These are phyloP conservation scores for Sicyos edulis DNA, from an alignment of 306 rosid genomes.

Conservation along the genomic window DNA sequence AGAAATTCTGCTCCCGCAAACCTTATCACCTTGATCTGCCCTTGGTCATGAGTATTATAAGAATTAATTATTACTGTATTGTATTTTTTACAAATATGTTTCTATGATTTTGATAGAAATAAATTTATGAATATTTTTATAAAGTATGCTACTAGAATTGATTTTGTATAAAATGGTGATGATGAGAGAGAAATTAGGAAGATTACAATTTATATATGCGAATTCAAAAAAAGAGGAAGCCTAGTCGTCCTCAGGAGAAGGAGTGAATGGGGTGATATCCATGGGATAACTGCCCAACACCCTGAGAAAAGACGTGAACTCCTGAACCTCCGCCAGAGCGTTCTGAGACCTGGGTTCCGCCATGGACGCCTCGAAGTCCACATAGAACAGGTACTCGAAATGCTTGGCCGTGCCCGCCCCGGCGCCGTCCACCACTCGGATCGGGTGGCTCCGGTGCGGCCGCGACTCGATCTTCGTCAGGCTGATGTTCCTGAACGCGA, in stretches of 20 bases:
- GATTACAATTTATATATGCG: constrained; percentile 4
- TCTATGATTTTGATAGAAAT: too few relatives aligned
- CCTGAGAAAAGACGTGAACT: constrained; percentile 83
- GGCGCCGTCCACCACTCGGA: constrained; percentile 67
- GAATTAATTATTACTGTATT: too few relatives aligned
- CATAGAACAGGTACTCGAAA: constrained; percentile 88
- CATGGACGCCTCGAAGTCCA: constrained; percentile 94
- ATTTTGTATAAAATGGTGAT: neutral
- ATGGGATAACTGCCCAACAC: constrained; percentile 91
- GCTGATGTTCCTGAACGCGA: constrained; percentile 83
- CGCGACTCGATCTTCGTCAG: constrained; percentile 90
- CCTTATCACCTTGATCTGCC: too few relatives aligned
- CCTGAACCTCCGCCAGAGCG: constrained; percentile 94
- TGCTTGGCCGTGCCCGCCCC: constrained; percentile 93
- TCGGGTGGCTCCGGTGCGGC: constrained; percentile 90
- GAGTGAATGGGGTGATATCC: constrained; percentile 92
- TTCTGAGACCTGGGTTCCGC: constrained; percentile 91
- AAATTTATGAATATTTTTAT: too few relatives aligned
- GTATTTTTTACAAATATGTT: too few relatives aligned
- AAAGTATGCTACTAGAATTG: too few relatives aligned
- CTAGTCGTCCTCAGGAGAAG: constrained; percentile 37
- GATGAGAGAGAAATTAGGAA: neutral
- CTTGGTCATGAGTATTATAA: too few relatives aligned
- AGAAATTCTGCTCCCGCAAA: too few relatives aligned
- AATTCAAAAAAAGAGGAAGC: neutral